Evolutionary conservation across 768 basidiomycete genomes (phyloP).

Genomic region (Phaffia tasmanica): DNA sequence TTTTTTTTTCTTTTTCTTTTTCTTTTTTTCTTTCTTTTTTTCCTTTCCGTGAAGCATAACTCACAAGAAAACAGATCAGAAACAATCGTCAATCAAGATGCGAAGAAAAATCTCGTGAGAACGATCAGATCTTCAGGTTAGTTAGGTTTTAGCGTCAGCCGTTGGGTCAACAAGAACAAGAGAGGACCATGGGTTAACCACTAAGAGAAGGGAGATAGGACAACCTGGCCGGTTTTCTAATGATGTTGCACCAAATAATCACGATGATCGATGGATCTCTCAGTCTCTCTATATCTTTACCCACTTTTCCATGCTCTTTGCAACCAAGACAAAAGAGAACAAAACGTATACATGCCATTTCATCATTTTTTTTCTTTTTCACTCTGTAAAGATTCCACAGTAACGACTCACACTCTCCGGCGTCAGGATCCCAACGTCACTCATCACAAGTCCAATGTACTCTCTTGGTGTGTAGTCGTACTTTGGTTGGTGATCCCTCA

Average conservation of each 20-base stretch:
- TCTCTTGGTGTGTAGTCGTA: conserved; percentile 95
- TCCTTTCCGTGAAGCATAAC: neutral
- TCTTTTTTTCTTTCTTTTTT: neutral
- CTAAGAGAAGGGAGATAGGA: too few species aligned
- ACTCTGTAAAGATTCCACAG: conserved; percentile 17
- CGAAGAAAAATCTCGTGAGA: too few species aligned
- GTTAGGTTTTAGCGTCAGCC: too few species aligned
- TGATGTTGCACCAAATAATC: too few species aligned
- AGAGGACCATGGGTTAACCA: too few species aligned
- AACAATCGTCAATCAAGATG: too few species aligned
- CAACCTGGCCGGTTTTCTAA: too few species aligned
- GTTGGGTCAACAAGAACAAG: too few species aligned
- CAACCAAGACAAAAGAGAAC: neutral
- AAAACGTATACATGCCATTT: neutral
- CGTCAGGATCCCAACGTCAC: conserved; percentile 73
- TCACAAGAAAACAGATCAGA: neutral
- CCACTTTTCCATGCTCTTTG: neutral
- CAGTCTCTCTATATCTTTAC: too few species aligned
- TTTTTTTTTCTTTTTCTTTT: neutral
- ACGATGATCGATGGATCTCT: too few species aligned
- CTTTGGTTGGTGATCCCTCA: conserved; percentile 70
- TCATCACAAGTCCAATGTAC: conserved; percentile 84
- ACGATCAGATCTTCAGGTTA: neutral
- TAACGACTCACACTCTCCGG: conserved; percentile 17
- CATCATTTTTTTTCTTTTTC: neutral